Conservation (phyloP, 2,329 filamentous ascomycete species). For the Gnomoniopsis sp. region DNA sequence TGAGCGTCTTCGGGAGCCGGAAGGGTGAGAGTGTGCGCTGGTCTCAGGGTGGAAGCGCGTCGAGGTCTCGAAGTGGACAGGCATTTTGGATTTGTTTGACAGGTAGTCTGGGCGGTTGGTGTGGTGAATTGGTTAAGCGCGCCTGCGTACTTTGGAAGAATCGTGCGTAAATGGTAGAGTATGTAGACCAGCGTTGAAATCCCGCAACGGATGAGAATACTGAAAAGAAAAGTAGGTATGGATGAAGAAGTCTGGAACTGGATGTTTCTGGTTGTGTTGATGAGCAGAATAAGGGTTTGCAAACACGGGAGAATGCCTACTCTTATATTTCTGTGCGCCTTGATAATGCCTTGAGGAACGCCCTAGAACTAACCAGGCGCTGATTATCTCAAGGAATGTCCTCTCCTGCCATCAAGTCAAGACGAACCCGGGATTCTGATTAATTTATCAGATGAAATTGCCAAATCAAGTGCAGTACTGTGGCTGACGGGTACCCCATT, state of each 20-base stretch:
- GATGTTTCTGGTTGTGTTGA: constrained; percentile 4
- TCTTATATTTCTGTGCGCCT: neutral
- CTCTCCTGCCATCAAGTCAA: constrained; percentile 1
- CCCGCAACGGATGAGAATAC: constrained; percentile 2
- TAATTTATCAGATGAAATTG: constrained; percentile 4
- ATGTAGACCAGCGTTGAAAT: constrained; percentile 6
- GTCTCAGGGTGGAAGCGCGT: constrained; percentile 16
- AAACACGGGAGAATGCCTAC: neutral
- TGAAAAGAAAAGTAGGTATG: neutral
- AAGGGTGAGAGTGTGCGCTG: constrained; percentile 11
- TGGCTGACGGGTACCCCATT: constrained; percentile 7
- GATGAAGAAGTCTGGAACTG: neutral
- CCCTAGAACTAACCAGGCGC: neutral
- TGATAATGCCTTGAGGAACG: neutral
- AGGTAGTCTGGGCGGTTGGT: neutral
- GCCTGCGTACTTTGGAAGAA: neutral
- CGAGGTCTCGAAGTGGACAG: constrained; percentile 16
- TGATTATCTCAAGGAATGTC: neutral
- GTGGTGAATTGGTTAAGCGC: neutral
- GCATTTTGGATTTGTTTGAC: constrained; percentile 4
- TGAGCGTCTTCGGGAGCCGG: constrained; percentile 1
- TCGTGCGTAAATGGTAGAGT: neutral
- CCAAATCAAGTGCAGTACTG: neutral
- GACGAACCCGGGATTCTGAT: neutral
- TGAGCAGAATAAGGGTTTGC: neutral